Conservation (phyloP, 805 yeast genomes). For the Candida sanyiensis region DNA sequence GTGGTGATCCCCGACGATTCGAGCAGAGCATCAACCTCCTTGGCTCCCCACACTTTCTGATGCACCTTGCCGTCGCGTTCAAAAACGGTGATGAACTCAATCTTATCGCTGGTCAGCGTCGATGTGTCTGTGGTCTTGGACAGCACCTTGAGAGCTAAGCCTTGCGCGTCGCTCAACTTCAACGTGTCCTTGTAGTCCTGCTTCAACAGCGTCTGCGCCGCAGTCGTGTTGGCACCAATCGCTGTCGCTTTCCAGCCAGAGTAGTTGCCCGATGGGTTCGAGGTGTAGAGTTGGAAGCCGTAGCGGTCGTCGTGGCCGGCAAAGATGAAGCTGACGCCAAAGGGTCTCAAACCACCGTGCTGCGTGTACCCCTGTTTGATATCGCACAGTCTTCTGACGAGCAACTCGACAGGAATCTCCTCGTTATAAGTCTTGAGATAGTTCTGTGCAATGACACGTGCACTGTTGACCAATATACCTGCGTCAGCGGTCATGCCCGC, state of each 20-base stretch:
- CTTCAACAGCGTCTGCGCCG: slow-evolving; percentile 92
- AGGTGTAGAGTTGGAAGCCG: slow-evolving; percentile 87
- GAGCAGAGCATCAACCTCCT: slow-evolving; percentile 69
- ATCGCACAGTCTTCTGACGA: slow-evolving; percentile 86
- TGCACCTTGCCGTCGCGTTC: slow-evolving; percentile 45
- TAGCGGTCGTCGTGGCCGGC: slow-evolving; percentile 92
- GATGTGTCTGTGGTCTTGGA: slow-evolving; percentile 92
- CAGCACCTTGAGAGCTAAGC: slow-evolving; percentile 83
- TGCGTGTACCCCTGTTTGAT: slow-evolving; percentile 97
- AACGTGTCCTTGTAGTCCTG: slow-evolving; percentile 90
- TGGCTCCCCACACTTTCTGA: slow-evolving; percentile 75
- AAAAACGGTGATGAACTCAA: slow-evolving; percentile 83
- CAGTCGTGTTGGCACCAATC: slow-evolving; percentile 93
- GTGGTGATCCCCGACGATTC: slow-evolving; percentile 64
- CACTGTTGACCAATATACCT: slow-evolving; percentile 77
- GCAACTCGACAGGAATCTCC: slow-evolving; percentile 87
- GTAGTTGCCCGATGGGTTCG: slow-evolving; percentile 96
- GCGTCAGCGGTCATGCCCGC: slow-evolving; percentile 99
- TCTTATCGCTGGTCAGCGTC: slow-evolving; percentile 78
- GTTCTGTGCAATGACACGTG: slow-evolving; percentile 79
- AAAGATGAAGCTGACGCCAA: slow-evolving; percentile 92
- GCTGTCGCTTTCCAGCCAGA: slow-evolving; percentile 98
- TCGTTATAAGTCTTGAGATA: slow-evolving; percentile 84
- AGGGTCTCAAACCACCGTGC: slow-evolving; percentile 97
- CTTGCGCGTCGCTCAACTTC: slow-evolving; percentile 67